Conservation (phyloP, 768 basidiomycete species). For the Phylloporus sp. region DNA sequence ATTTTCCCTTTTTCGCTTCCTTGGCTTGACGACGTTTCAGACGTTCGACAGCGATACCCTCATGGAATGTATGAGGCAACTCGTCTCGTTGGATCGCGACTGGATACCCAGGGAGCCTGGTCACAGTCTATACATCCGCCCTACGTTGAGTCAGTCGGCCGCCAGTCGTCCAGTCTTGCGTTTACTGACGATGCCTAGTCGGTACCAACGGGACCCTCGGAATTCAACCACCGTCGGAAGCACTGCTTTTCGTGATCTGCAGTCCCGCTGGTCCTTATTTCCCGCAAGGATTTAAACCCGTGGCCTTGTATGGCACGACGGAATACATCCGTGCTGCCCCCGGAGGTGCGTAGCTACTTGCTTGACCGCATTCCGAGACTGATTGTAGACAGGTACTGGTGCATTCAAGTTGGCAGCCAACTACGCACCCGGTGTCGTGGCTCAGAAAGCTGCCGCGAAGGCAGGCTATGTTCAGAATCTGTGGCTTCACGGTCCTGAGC, state of each 20-base stretch:
- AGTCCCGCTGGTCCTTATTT: constrained; percentile 75
- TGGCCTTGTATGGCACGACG: constrained; percentile 76
- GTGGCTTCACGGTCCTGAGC: constrained; percentile 73
- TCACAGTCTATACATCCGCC: constrained; percentile 88
- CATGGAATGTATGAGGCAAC: constrained; percentile 76
- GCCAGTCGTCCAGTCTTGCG: not conserved
- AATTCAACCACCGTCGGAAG: constrained; percentile 60
- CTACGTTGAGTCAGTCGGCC: constrained; percentile 55
- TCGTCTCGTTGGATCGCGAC: constrained; percentile 74
- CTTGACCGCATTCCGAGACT: not conserved
- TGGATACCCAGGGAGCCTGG: constrained; percentile 91
- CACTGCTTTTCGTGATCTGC: constrained; percentile 61
- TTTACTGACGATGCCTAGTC: constrained; percentile 40
- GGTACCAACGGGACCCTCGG: constrained; percentile 52
- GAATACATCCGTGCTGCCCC: constrained; percentile 81
- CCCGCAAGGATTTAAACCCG: constrained; percentile 83
- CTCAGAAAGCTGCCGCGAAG: constrained; percentile 71
- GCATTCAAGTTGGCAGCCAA: constrained; percentile 85
- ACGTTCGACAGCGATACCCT: constrained; percentile 74
- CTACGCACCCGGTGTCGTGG: constrained; percentile 84
- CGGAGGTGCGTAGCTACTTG: constrained; percentile 47
- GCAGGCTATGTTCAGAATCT: constrained; percentile 85
- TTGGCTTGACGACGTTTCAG: constrained; percentile 33
- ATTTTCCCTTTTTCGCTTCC: not conserved
- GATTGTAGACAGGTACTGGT: constrained; percentile 57